Evolutionary conservation across 2,329 filamentous ascomycete genomes (phyloP).

Genomic region (Exophiala sp.): DNA sequence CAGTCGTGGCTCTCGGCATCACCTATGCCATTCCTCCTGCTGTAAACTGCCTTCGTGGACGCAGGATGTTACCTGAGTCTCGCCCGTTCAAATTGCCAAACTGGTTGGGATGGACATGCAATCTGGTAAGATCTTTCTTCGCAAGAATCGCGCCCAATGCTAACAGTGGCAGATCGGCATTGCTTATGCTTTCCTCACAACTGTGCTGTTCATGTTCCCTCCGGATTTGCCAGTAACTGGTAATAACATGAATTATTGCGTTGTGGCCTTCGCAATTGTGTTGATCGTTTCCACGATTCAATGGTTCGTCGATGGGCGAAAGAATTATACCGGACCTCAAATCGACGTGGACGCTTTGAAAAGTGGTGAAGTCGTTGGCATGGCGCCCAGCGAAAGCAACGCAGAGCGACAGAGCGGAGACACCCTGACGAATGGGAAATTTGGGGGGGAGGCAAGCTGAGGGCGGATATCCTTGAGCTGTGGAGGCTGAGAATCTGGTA

Average conservation of each 20-base stretch:
- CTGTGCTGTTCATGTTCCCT: conserved; percentile 71
- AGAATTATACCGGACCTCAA: conserved; percentile 57
- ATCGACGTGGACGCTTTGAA: conserved; percentile 40
- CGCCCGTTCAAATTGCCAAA: conserved; percentile 56
- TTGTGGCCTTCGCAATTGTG: conserved; percentile 57
- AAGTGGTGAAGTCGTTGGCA: conserved; percentile 27
- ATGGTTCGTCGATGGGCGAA: conserved; percentile 59
- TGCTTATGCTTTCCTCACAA: conserved; percentile 65
- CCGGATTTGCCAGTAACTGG: conserved; percentile 62
- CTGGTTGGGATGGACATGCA: conserved; percentile 58
- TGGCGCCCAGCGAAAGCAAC: conserved; percentile 16
- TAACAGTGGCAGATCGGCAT: conserved; percentile 50
- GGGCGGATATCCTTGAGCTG: not conserved
- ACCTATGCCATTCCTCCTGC: conserved; percentile 72
- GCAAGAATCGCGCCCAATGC: not conserved
- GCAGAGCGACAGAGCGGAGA: conserved; percentile 8
- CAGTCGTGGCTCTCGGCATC: conserved; percentile 67
- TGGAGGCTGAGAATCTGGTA: not conserved
- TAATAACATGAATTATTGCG: conserved; percentile 62
- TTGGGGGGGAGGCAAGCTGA: not conserved
- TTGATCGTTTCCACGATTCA: conserved; percentile 55
- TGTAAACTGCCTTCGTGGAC: conserved; percentile 65
- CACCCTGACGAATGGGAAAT: conserved; percentile 5
- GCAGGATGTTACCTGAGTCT: conserved; percentile 60
- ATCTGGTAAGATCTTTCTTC: conserved; percentile 41